Evolutionary conservation across 1,139 yeast genomes (phyloP).

Genomic region (Arxiozyma heterogenica): DNA sequence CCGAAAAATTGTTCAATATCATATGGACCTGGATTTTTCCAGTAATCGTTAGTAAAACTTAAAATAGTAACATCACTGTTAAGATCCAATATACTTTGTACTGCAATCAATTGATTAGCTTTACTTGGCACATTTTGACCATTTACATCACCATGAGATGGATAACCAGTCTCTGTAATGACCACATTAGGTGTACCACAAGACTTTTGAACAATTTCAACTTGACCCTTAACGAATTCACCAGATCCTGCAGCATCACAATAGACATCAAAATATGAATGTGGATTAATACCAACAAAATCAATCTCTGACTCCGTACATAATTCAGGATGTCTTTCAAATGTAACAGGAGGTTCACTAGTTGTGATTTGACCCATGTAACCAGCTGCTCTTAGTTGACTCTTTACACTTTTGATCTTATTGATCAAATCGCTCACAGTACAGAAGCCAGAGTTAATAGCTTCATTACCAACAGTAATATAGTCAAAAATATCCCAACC

Average conservation of each 20-base stretch:
- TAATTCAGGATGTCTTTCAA: constrained; percentile 50
- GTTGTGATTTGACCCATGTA: constrained; percentile 72
- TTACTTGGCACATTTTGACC: constrained; percentile 66
- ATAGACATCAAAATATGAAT: constrained; percentile 66
- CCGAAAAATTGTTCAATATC: constrained; percentile 86
- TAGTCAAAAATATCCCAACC: constrained; percentile 64
- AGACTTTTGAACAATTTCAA: constrained; percentile 40
- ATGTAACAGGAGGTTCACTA: constrained; percentile 81
- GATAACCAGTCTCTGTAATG: constrained; percentile 86
- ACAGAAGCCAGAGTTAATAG: constrained; percentile 53
- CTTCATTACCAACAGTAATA: constrained; percentile 83
- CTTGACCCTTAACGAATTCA: constrained; percentile 56
- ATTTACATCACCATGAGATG: constrained; percentile 59
- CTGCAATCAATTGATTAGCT: constrained; percentile 64
- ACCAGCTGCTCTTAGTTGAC: constrained; percentile 54
- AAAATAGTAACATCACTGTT: constrained; percentile 56
- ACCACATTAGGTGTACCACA: constrained; percentile 44
- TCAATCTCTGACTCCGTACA: constrained; percentile 64
- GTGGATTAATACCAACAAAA: constrained; percentile 78
- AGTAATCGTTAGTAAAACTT: constrained; percentile 68
- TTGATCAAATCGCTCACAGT: constrained; percentile 48
- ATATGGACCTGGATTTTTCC: constrained; percentile 83
- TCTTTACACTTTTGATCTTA: constrained; percentile 57
- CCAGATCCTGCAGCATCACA: constrained; percentile 64
- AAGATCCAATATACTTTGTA: constrained; percentile 47